Conservation (phyloP, 1,284 basidiomycete genomes). For the Pseudozyma thailandica region DNA sequence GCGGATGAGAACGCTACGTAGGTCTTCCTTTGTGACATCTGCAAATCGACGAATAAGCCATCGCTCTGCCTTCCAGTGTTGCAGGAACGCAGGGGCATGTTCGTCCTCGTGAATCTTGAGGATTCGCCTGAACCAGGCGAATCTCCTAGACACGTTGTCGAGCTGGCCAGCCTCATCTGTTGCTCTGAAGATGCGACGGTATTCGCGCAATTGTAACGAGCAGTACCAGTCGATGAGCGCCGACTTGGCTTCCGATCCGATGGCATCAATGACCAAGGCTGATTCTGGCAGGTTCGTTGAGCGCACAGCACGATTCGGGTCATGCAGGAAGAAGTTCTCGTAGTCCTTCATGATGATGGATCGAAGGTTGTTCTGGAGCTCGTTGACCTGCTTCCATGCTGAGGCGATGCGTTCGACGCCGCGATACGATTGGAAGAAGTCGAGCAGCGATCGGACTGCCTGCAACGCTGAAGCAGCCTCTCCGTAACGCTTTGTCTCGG, state of each 20-base stretch:
- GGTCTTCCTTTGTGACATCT: slow-evolving; percentile 64
- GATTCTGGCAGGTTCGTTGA: slow-evolving; percentile 59
- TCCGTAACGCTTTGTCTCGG: slow-evolving; percentile 52
- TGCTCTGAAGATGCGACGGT: slow-evolving; percentile 87
- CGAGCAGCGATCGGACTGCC: slow-evolving; percentile 61
- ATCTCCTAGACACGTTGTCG: slow-evolving; percentile 91
- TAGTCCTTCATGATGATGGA: slow-evolving; percentile 58
- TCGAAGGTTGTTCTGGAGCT: slow-evolving; percentile 51
- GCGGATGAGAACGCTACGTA: slow-evolving; percentile 61
- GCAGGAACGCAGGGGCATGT: slow-evolving; percentile 69
- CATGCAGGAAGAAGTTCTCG: slow-evolving; percentile 59
- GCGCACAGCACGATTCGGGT: slow-evolving; percentile 46
- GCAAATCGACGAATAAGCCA: slow-evolving; percentile 60
- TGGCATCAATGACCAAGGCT: slow-evolving; percentile 62
- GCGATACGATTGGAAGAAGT: slow-evolving; percentile 57
- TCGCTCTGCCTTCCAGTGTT: slow-evolving; percentile 58
- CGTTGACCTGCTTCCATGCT: slow-evolving; percentile 55
- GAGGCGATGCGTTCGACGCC: slow-evolving; percentile 58
- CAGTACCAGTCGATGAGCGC: slow-evolving; percentile 90
- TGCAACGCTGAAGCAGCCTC: slow-evolving; percentile 63
- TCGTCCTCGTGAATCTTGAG: slow-evolving; percentile 88
- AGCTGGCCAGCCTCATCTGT: slow-evolving; percentile 82
- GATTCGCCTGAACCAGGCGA: slow-evolving; percentile 95
- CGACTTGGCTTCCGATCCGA: slow-evolving; percentile 64
- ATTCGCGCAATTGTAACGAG: slow-evolving; percentile 90